A percentile compares a stretch with the other conserved stretches of the same genome.
phyloP scores from a whole-genome alignment of 768 basidiomycete species.

The Lactarius hengduanensis region DNA sequence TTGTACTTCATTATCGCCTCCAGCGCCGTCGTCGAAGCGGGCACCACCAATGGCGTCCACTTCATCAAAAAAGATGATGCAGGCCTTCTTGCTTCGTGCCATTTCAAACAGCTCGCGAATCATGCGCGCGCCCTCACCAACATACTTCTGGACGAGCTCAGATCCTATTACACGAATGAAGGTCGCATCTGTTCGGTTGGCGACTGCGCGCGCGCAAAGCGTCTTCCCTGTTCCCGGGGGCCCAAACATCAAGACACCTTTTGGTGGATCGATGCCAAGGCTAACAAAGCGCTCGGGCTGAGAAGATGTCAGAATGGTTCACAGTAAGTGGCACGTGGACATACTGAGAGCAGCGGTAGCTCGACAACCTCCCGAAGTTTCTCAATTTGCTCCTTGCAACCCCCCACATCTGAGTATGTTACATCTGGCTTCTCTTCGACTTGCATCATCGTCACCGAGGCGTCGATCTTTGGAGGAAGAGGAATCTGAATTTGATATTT shows the following conservation, averaged over 20 bases:
- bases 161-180: slow-evolving; percentile 99
- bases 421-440: slow-evolving; percentile 99
- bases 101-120: slow-evolving; percentile 98
- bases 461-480: slow-evolving; percentile 97
- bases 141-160: slow-evolving; percentile 99
- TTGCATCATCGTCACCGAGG: slow-evolving; percentile 99
- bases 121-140: slow-evolving; percentile 98
- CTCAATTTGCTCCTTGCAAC: slow-evolving; percentile 99
- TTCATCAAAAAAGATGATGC: slow-evolving; percentile 99
- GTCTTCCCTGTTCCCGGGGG: slow-evolving; percentile 99
- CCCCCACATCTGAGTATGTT: slow-evolving; percentile 96
- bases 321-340: slow-evolving; percentile 33
- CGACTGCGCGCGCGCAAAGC: slow-evolving; percentile 95
- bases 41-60: slow-evolving; percentile 98
- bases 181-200: slow-evolving; percentile 97
- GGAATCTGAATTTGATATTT: slow-evolving; percentile 99
- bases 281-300: slow-evolving; percentile 99
- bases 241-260: slow-evolving; percentile 94
- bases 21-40: slow-evolving; percentile 96
- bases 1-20: slow-evolving; percentile 99
- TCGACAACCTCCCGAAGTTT: slow-evolving; percentile 98
- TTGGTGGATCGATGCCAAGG: slow-evolving; percentile 98
- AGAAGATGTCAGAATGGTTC: slow-evolving; percentile 2
- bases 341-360: slow-evolving; percentile 87
- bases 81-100: slow-evolving; percentile 98